These are phyloP conservation scores for Neurospora sp. DNA, from an alignment of 2,329 filamentous ascomycete genomes.

Conservation along the genomic window DNA sequence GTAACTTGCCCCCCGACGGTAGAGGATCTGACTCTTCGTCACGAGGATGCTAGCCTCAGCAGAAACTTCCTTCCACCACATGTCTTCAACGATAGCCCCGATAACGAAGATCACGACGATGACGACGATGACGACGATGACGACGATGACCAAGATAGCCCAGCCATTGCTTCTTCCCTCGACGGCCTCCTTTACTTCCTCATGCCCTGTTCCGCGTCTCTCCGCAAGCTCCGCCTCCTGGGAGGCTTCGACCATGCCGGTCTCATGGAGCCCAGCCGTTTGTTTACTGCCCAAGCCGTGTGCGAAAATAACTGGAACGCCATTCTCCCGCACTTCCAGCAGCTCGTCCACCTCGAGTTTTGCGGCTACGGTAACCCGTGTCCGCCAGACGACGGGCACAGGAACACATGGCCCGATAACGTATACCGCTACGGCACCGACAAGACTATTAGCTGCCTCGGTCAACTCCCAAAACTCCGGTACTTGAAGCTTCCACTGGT, in stretches of 20 bases:
- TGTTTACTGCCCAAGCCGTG: background rate
- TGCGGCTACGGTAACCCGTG: background rate
- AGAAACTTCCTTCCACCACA: background rate
- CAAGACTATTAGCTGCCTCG: background rate
- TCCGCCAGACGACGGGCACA: background rate
- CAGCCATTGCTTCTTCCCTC: background rate
- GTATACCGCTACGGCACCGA: background rate
- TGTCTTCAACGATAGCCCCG: too few relatives aligned
- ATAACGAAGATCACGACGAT: too few relatives aligned
- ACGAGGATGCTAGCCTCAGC: background rate
- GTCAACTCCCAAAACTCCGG: background rate
- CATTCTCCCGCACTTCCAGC: background rate
- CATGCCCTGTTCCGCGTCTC: background rate
- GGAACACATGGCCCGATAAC: background rate
- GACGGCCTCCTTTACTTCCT: background rate
- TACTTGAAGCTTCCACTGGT: background rate
- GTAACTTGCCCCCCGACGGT: background rate
- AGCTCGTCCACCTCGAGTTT: background rate
- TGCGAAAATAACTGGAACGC: background rate
- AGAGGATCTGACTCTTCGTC: background rate
- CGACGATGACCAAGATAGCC: background rate
- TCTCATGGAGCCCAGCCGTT: background rate
- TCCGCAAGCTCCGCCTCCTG: background rate
- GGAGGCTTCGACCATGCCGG: background rate
- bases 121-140: background rate